Percentiles rank a stretch among this genome's conserved stretches.
These are phyloP conservation scores for Didymella pomorum DNA, from an alignment of 2,329 filamentous ascomycete species.

Conservation along the genomic window DNA sequence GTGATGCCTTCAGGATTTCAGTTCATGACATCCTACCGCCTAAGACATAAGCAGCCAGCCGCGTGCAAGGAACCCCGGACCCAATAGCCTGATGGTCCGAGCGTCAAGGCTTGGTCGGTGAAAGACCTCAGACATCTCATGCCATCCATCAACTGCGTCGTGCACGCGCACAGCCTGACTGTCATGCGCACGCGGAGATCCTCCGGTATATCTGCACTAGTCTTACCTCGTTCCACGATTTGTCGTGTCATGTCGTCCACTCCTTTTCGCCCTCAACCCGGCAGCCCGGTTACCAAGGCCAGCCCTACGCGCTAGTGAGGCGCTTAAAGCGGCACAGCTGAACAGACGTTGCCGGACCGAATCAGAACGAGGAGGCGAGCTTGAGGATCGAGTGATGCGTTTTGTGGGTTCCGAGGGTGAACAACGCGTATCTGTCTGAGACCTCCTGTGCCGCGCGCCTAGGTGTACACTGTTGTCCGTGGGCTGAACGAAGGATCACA, in stretches of 20 bases:
- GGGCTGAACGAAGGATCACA: slow-evolving; percentile 5
- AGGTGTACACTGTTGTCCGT: slow-evolving; percentile 1
- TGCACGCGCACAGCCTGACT: background rate
- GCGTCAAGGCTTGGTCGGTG: slow-evolving; percentile 3
- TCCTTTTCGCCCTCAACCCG: slow-evolving; percentile 16
- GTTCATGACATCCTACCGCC: slow-evolving; percentile 12
- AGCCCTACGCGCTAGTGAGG: slow-evolving; percentile 21
- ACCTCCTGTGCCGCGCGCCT: slow-evolving; percentile 14
- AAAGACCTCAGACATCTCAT: background rate
- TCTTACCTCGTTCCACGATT: background rate
- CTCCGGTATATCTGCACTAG: slow-evolving; percentile 4
- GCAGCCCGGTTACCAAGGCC: slow-evolving; percentile 15
- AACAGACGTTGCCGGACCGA: slow-evolving; percentile 16
- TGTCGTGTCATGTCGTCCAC: slow-evolving; percentile 10
- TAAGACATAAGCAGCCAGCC: slow-evolving; percentile 17
- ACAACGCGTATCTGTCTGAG: slow-evolving; percentile 11
- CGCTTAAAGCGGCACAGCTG: slow-evolving; percentile 25
- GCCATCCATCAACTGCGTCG: slow-evolving; percentile 10
- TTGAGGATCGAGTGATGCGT: slow-evolving; percentile 3
- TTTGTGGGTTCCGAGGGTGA: slow-evolving; percentile 2
- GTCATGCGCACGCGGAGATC: background rate
- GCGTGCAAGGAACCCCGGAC: slow-evolving; percentile 14
- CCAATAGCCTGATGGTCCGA: slow-evolving; percentile 13
- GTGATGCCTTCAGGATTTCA: slow-evolving; percentile 1
- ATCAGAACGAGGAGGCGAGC: slow-evolving; percentile 3